Evolutionary conservation across 345 rosid species (phyloP).

Genomic region (Aquilaria yunnanensis): DNA sequence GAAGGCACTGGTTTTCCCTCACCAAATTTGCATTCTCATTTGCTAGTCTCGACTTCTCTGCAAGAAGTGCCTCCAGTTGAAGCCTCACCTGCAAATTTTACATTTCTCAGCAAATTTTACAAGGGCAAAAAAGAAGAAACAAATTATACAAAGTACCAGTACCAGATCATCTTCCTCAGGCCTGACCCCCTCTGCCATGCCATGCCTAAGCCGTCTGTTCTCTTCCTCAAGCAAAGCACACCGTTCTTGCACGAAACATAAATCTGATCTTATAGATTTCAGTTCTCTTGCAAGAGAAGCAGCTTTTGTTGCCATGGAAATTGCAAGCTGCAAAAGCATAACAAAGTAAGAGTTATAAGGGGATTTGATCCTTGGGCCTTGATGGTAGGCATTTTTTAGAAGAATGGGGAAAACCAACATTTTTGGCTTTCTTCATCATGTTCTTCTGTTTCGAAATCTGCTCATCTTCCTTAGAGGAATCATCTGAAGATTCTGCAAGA

Average conservation of each 20-base stretch:
- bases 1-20: slow-evolving; percentile 89
- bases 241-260: slow-evolving; percentile 74
- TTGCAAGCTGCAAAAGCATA: slow-evolving; percentile 53
- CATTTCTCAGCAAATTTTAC: not conserved
- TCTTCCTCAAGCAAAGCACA: slow-evolving; percentile 76
- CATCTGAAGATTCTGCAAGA: slow-evolving; percentile 29
- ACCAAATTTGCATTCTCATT: slow-evolving; percentile 72
- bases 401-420: slow-evolving; percentile 29
- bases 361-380: not conserved
- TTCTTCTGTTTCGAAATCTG: slow-evolving; percentile 34
- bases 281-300: slow-evolving; percentile 76
- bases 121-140: not conserved
- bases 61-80: slow-evolving; percentile 75
- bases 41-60: slow-evolving; percentile 84
- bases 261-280: slow-evolving; percentile 58
- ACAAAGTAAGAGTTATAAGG: not conserved
- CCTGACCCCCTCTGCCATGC: slow-evolving; percentile 54
- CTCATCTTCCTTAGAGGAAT: slow-evolving; percentile 29
- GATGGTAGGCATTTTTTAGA: no score
- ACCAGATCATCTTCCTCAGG: slow-evolving; percentile 99
- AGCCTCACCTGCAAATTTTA: slow-evolving; percentile 61
- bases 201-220: slow-evolving; percentile 80
- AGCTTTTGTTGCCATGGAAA: slow-evolving; percentile 81
- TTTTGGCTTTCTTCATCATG: slow-evolving; percentile 64
- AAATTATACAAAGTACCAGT: not conserved